Percentiles rank a stretch among this genome's conserved stretches.
Conservation (phyloP, 805 yeast genomes). For the Wickerhamomyces canadensis region DNA sequence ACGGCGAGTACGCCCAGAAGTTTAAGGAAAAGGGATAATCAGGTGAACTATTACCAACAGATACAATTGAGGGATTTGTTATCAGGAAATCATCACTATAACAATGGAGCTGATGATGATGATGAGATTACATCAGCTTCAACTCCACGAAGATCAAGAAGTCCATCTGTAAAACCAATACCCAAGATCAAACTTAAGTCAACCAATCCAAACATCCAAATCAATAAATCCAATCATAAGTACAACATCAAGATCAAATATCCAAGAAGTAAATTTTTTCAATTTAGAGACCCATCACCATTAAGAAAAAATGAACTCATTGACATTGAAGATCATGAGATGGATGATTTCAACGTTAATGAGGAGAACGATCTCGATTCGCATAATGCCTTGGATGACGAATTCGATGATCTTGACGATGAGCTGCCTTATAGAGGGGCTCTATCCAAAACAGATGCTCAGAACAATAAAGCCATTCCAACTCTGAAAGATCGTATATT, state of each 20-base stretch:
- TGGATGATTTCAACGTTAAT: slow-evolving; percentile 21
- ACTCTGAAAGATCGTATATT: slow-evolving; percentile 40
- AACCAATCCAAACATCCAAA: slow-evolving; percentile 21
- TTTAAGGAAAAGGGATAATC: slow-evolving; percentile 10
- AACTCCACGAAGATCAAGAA: background rate
- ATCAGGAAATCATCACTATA: no score
- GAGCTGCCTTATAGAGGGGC: slow-evolving; percentile 69
- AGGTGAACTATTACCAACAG: slow-evolving; percentile 1
- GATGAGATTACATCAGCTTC: background rate
- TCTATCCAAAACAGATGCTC: slow-evolving; percentile 50
- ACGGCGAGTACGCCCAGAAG: slow-evolving; percentile 7
- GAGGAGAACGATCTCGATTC: slow-evolving; percentile 9
- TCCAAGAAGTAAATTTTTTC: slow-evolving; percentile 13
- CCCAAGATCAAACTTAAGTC: background rate
- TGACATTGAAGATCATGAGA: slow-evolving; percentile 19
- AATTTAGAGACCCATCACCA: slow-evolving; percentile 23
- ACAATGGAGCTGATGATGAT: no score
- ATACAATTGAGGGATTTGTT: background rate
- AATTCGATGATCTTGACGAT: slow-evolving; percentile 22
- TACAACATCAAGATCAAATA: slow-evolving; percentile 21
- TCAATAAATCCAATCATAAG: slow-evolving; percentile 10
- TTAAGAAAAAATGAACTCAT: slow-evolving; percentile 10
- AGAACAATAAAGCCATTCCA: slow-evolving; percentile 59
- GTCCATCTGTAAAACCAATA: background rate
- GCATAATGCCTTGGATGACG: slow-evolving; percentile 2